Evolutionary conservation across 805 yeast species (phyloP).

Genomic region (Candida ulmi): DNA sequence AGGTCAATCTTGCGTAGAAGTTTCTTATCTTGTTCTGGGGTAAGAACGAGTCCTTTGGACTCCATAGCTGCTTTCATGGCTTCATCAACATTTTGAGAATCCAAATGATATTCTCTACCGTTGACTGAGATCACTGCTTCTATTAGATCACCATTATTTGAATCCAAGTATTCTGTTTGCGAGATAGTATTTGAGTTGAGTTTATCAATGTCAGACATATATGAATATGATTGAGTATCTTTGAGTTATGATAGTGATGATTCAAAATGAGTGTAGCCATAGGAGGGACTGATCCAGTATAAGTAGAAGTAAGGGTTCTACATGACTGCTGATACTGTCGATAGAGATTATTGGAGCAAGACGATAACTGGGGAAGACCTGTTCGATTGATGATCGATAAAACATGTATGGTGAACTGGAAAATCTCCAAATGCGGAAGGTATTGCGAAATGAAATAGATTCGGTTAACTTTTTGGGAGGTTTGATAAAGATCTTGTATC

Average conservation of each 20-base stretch:
- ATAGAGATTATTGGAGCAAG: too few relatives aligned
- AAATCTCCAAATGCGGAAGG: constrained; percentile 1
- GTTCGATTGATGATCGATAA: too few relatives aligned
- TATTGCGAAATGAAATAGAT: background rate
- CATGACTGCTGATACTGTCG: too few relatives aligned
- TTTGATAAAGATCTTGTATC: too few relatives aligned
- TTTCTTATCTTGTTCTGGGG: constrained; percentile 28
- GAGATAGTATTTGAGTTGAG: constrained; percentile 1
- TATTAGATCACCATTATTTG: constrained; percentile 1
- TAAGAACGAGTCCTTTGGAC: constrained; percentile 25
- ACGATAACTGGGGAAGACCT: too few relatives aligned
- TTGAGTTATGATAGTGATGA: too few relatives aligned
- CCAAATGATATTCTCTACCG: constrained; percentile 12
- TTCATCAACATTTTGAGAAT: constrained; percentile 30
- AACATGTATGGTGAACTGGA: too few relatives aligned
- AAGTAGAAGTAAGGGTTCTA: too few relatives aligned
- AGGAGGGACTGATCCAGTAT: too few relatives aligned
- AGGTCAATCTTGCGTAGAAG: constrained; percentile 46
- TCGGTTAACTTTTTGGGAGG: too few relatives aligned
- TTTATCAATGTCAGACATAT: constrained; percentile 1
- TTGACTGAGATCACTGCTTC: constrained; percentile 9
- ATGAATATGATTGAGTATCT: background rate
- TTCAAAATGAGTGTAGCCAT: too few relatives aligned
- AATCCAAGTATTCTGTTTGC: too few relatives aligned
- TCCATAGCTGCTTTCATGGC: constrained; percentile 38